Base-by-base conservation (phyloP, 1,139 yeast genomes). In the Sugiyamaella japonica region DNA sequence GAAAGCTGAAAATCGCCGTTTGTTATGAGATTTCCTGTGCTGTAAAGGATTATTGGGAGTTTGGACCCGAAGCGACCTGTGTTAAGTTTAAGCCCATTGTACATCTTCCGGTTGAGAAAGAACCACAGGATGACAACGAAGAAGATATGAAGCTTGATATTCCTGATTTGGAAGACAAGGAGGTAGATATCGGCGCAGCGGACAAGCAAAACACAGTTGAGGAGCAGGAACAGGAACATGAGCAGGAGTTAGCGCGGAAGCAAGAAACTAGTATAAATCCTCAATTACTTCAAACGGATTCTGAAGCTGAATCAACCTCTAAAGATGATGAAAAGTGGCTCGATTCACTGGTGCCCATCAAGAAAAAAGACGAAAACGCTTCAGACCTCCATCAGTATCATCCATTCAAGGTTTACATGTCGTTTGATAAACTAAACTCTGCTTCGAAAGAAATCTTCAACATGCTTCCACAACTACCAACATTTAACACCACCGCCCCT, bases 21-120 rank as follows among this genome's bases (percentile, higher is more conserved):
- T 86, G 95, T 66, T 79, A 82, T 10, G 76, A 78, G 43, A 73
- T 91, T 32, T 85, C 97, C 0, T 83, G 82, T 56, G 86, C 91
- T 0, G 79, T 91, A 0, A 73, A 73, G 59, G 96, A 89, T 57
- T 90, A 83, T 65, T 90, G 96, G 95, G 73, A 66, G 1, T 80
- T 79, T 61, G 97, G 97, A 1, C 83, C 83, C 63, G 72, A 66
- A 20, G 78, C 76, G 2, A 80, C 84, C 58, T 87, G 95, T 63
- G 74, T 87, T 10, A 81, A 76, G 59, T 66, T 76, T 48, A 73
- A 70, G 55, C 73, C 76, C 2, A 71, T 78, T 25, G 61, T 59
- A 13, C 66, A 66, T 54, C 55, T 77, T 6, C 28, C 20, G 10
- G 41, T 8, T 46, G 32, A 36, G 25, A 31, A 28, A 12, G 41